A percentile compares a stretch with the other conserved stretches of the same genome.
phyloP scores from a whole-genome alignment of 768 basidiomycete species.

The Tylopilus intermedius region DNA sequence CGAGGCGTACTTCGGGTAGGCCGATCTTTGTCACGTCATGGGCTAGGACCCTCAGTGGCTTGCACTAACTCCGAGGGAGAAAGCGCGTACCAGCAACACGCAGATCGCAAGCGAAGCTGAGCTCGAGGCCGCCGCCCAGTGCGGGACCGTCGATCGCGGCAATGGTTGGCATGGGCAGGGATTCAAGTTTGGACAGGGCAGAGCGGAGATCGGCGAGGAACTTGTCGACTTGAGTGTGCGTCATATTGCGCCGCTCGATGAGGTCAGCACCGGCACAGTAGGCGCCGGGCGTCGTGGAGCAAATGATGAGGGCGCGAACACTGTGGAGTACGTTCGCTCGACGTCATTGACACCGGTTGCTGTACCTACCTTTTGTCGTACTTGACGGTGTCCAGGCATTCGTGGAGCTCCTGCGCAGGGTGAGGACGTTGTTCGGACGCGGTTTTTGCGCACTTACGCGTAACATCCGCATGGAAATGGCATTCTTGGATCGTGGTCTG shows the following conservation, averaged over 20 bases:
- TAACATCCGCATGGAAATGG: conserved; percentile 72
- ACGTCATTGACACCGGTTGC: neutral
- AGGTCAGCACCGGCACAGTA: conserved; percentile 95
- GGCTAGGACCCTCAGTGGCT: conserved; percentile 33
- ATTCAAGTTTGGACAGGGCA: conserved; percentile 71
- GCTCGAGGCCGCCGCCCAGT: conserved; percentile 87
- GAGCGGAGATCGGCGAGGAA: conserved; percentile 75
- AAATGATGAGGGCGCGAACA: conserved; percentile 75
- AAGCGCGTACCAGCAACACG: conserved; percentile 72
- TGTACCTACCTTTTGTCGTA: conserved; percentile 57
- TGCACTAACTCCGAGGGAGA: neutral
- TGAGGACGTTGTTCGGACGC: neutral
- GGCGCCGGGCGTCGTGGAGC: conserved; percentile 67
- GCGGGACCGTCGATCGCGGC: conserved; percentile 92
- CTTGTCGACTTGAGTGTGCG: conserved; percentile 60
- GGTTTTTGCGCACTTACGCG: conserved; percentile 39
- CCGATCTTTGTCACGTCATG: conserved; percentile 78
- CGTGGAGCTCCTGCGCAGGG: conserved; percentile 57
- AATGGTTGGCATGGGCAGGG: conserved; percentile 82
- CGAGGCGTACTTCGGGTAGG: conserved; percentile 68
- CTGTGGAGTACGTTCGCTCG: conserved; percentile 31
- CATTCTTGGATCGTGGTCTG: conserved; percentile 80
- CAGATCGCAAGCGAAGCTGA: conserved; percentile 85
- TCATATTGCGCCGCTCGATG: conserved; percentile 79
- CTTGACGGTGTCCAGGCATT: conserved; percentile 60